Conservation (phyloP, 129 eudicot genomes). For the Pittosporum tobira region DNA sequence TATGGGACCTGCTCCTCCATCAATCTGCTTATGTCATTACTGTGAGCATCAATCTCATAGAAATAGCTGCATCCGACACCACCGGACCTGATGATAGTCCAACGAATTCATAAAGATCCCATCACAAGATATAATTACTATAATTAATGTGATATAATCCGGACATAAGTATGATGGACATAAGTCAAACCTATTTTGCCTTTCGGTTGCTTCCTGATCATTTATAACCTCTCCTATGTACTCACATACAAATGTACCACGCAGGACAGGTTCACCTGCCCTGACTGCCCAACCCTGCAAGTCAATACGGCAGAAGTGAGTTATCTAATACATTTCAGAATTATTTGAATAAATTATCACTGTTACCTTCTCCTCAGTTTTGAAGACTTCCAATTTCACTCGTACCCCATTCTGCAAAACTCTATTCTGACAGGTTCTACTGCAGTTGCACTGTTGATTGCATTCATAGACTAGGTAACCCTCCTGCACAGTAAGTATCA, state of each 20-base stretch:
- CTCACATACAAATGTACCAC: constrained; percentile 88
- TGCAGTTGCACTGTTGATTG: constrained; percentile 69
- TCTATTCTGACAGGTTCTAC: constrained; percentile 70
- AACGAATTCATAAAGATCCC: neutral
- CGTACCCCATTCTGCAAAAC: constrained; percentile 87
- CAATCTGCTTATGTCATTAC: constrained; percentile 64
- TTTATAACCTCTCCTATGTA: constrained; percentile 83
- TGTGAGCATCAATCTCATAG: constrained; percentile 60
- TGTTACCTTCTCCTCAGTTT: constrained; percentile 72
- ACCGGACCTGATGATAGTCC: constrained; percentile 43
- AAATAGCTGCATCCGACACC: constrained; percentile 52
- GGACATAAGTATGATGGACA: constrained; percentile 2
- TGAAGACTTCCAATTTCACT: constrained; percentile 73
- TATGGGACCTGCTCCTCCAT: constrained; percentile 61
- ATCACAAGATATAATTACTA: neutral
- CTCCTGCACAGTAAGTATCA: constrained; percentile 81
- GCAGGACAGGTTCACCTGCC: constrained; percentile 62
- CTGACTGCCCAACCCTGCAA: constrained; percentile 97
- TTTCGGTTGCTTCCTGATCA: constrained; percentile 66
- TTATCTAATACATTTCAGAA: neutral
- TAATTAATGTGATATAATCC: neutral
- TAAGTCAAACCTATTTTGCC: constrained; percentile 64
- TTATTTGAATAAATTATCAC: neutral
- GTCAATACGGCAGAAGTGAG: constrained; percentile 12
- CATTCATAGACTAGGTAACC: constrained; percentile 91